Percentiles rank a stretch among this genome's conserved stretches.
Evolutionary conservation across 331 rosid genomes (phyloP).

Genomic region (Stylosanthes scabra): DNA sequence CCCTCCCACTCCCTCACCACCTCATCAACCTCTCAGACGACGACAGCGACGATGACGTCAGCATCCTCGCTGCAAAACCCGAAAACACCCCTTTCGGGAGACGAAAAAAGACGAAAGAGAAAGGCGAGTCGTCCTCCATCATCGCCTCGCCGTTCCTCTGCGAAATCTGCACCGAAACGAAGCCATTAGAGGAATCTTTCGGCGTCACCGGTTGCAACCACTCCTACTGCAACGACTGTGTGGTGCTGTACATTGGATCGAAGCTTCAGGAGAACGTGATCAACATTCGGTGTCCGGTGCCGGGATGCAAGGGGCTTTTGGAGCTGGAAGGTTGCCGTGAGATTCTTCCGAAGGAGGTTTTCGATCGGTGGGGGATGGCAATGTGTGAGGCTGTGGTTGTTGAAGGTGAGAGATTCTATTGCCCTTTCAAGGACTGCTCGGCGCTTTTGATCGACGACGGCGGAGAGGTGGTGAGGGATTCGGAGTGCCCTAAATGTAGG

Average conservation of each 20-base stretch:
- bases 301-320: conserved; percentile 55
- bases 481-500: conserved; percentile 63
- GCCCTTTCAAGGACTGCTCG: conserved; percentile 70
- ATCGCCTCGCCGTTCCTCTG: conserved; percentile 44
- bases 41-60: conserved; percentile 51
- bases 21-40: conserved; percentile 51
- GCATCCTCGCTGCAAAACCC: conserved; percentile 48
- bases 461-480: conserved; percentile 15
- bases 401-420: conserved; percentile 55
- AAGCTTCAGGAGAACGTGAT: conserved; percentile 64
- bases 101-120: neutral
- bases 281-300: conserved; percentile 58
- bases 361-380: conserved; percentile 63
- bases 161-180: conserved; percentile 61
- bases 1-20: too few relatives aligned
- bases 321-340: conserved; percentile 58
- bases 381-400: conserved; percentile 61
- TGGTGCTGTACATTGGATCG: conserved; percentile 49
- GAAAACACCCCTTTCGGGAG: conserved; percentile 24
- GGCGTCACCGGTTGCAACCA: conserved; percentile 53
- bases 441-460: conserved; percentile 64
- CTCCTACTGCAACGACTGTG: conserved; percentile 55
- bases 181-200: conserved; percentile 42
- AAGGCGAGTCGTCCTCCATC: conserved; percentile 50
- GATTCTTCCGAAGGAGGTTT: conserved; percentile 46